These are phyloP conservation scores for Edaphochlamys debaryana DNA, from an alignment of 139 green algal species.

Conservation along the genomic window DNA sequence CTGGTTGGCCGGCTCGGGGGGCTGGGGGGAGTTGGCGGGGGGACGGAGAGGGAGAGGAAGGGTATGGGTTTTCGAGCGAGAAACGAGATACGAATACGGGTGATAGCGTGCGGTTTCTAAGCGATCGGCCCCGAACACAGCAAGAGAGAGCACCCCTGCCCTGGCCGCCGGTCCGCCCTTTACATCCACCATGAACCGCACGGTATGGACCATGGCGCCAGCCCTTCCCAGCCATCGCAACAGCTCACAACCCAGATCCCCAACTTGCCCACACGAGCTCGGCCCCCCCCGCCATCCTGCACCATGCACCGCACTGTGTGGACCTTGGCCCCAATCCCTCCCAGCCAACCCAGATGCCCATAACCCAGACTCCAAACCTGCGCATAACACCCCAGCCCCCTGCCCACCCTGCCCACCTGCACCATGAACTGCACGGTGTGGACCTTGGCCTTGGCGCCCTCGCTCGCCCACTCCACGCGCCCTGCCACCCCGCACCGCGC, in stretches of 20 bases:
- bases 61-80: not conserved
- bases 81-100: too few relatives aligned
- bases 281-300: not conserved
- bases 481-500: constrained; percentile 2
- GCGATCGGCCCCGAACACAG: too few relatives aligned
- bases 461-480: constrained; percentile 33
- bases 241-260: too few relatives aligned
- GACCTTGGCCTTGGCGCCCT: constrained; percentile 31
- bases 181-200: too few relatives aligned
- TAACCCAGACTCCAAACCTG: not conserved
- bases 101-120: too few relatives aligned
- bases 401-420: not conserved
- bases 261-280: not conserved
- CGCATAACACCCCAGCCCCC: not conserved
- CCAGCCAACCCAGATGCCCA: too few relatives aligned
- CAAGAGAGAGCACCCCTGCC: too few relatives aligned
- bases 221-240: too few relatives aligned
- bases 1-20: not conserved
- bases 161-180: too few relatives aligned
- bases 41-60: not conserved
- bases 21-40: not conserved
- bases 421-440: constrained; percentile 37
- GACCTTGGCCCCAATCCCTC: too few relatives aligned
- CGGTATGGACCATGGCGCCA: too few relatives aligned
- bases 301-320: too few relatives aligned